Conservation (phyloP, 352 stramenopile genomes). For the Plasmopara viticola region DNA sequence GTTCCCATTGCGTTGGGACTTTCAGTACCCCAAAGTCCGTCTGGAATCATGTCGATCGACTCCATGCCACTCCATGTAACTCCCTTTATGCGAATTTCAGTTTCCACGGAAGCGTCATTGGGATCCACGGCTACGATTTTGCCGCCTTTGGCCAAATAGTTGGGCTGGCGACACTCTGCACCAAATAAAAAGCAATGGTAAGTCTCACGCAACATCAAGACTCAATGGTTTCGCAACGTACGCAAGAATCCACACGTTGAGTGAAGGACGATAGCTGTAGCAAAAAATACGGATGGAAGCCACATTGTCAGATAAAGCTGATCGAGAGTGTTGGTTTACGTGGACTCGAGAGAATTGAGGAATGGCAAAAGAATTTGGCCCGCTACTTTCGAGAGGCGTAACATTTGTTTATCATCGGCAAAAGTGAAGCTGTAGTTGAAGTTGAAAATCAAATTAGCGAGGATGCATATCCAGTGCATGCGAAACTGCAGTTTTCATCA, state of each 20-base stretch:
- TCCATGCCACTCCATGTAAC: slow-evolving; percentile 65
- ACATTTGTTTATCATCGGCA: neutral
- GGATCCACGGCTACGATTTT: slow-evolving; percentile 56
- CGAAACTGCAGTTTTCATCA: neutral
- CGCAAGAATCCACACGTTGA: slow-evolving; percentile 6
- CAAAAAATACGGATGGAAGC: slow-evolving; percentile 1
- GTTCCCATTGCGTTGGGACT: slow-evolving; percentile 29
- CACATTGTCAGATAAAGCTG: neutral
- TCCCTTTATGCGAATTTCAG: slow-evolving; percentile 55
- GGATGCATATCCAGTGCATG: neutral
- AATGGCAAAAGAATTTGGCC: slow-evolving; percentile 4
- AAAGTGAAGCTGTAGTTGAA: neutral
- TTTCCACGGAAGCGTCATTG: slow-evolving; percentile 27
- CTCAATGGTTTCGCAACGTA: slow-evolving; percentile 5
- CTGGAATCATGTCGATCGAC: slow-evolving; percentile 60
- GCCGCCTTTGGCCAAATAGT: slow-evolving; percentile 47
- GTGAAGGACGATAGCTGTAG: neutral
- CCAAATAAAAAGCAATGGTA: neutral
- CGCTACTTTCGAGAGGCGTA: slow-evolving; percentile 1
- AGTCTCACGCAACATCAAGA: neutral
- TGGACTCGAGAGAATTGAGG: neutral
- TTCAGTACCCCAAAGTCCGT: slow-evolving; percentile 41
- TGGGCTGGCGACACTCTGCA: slow-evolving; percentile 52
- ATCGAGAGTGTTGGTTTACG: neutral
- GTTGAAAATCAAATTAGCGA: neutral